Evolutionary conservation across 805 yeast species (phyloP), one percentile per base, ranked within the genome.

Genomic region (Sugiyamaella boreocaroliniensis): DNA sequence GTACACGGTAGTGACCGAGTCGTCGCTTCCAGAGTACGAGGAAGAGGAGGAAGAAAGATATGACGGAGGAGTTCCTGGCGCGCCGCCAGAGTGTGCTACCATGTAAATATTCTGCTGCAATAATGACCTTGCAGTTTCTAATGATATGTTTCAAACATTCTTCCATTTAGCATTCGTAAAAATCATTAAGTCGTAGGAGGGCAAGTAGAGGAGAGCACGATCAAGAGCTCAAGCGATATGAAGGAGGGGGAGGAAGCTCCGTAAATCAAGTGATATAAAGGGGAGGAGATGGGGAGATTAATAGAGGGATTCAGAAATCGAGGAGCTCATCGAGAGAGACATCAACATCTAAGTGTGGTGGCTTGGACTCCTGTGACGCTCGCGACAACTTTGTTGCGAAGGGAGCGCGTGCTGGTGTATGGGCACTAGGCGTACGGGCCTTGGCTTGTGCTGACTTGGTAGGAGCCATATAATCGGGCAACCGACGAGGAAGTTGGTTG

Each of bases 391-490:
- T 4, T 10, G 37, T 14, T 5, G 37, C 4, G 37, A 9, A 32
- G 11, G 37, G 37, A 32, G 37, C 37, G n/a, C 37, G 37, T 9
- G 37, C 26, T 22, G 26, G 26, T 22, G 26, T 22, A 6, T 22
- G 26, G 26, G 26, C 6, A 22, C 6, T 22, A 22, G 26, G 26
- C 26, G 26, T 22, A 22, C 26, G 26, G 26, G 26, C 37, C 22
- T 56, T 56, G 29, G 58, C 58, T 41, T 50, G 50, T n/a, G 53
- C 53, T 4, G 60, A 55, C 43, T 55, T 57, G 4, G 60, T 57
- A 4, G 57, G 53, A n/a, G 54, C 51, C 60, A 57, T 57, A 42
- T 53, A 55, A 16, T 52, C 50, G 6, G 55, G 53, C 15, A 50
- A 16, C 2, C 43, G 20, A 14, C 45, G 43, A 7, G 48, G 12